Conservation (phyloP, 2,329 filamentous ascomycete species). For the Paraconiothyrium brasiliense region DNA sequence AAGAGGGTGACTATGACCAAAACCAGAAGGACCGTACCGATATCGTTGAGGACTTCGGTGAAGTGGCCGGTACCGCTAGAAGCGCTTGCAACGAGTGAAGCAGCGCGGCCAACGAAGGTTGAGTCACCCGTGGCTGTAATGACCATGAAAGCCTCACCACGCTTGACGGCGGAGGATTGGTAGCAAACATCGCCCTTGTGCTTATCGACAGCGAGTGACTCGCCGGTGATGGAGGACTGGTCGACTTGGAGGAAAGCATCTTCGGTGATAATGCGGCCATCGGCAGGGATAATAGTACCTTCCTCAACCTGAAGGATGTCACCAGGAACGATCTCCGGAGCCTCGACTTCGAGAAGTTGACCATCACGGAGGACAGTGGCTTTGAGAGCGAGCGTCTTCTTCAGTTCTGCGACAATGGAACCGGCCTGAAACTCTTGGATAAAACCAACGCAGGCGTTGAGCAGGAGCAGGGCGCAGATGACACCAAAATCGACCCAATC, state of each 20-base stretch:
- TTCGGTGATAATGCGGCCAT: slow-evolving; percentile 85
- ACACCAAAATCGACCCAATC: slow-evolving; percentile 96
- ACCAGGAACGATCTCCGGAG: slow-evolving; percentile 84
- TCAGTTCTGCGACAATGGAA: slow-evolving; percentile 88
- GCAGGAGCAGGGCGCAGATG: slow-evolving; percentile 81
- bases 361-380: slow-evolving; percentile 87
- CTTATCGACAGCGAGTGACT: slow-evolving; percentile 92
- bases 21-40: slow-evolving; percentile 81
- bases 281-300: slow-evolving; percentile 89
- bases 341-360: slow-evolving; percentile 79
- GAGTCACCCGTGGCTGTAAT: slow-evolving; percentile 87
- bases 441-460: slow-evolving; percentile 88
- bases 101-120: slow-evolving; percentile 89
- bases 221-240: slow-evolving; percentile 90
- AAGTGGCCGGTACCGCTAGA: slow-evolving; percentile 82
- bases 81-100: slow-evolving; percentile 83
- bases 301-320: slow-evolving; percentile 92
- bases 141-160: slow-evolving; percentile 85
- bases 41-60: slow-evolving; percentile 88
- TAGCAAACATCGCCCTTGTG: slow-evolving; percentile 83
- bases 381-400: slow-evolving; percentile 89
- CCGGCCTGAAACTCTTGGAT: slow-evolving; percentile 90
- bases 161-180: slow-evolving; percentile 88
- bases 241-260: slow-evolving; percentile 88
- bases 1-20: slow-evolving; percentile 83